Base-by-base conservation (phyloP, 352 stramenopile genomes). In the Globisporangium recalcitrans region DNA sequence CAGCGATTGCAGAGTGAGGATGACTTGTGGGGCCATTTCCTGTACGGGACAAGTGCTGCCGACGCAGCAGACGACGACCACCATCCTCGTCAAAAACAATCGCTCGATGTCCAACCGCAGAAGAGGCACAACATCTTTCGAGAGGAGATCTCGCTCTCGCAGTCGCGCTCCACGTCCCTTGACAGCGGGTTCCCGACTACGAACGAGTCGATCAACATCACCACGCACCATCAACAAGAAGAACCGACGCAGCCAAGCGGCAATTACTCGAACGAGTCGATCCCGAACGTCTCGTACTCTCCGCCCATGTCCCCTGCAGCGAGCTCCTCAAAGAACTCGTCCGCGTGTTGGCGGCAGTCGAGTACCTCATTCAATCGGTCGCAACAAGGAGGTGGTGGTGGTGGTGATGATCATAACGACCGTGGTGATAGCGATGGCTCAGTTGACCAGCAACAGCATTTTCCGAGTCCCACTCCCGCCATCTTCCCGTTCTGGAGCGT, bases 401-500 rank as follows among this genome's bases (percentile, higher is more conserved):
- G 46, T 54, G 38, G 19, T 16, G 40, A 47, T 40, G 42, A 61
- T 27, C n/a, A n/a, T n/a, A n/a, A n/a, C n/a, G n/a, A n/a, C n/a
- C 52, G 4, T 47, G 29, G 47, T 21, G 29, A 38, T 19, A 9
- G 13, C 22, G 29, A 31, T 36, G 22, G 19, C 40, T 29, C 38
- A 4, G 38, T 6, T 46, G 16, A 16, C 4, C n/a, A 36, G 14
- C 27, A 38, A 0, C 40, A 52, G 31, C 42, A 10, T 27, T 26
- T 27, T 26, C 16, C 16, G 7, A 63, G 22, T 27, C 13, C 27
- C 34, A 56, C 10, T 9, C n/a, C 24, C 2, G n/a, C 19, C 3
- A 32, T 26, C 14, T 74, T 88, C 58, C 68, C 80, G 21, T 61
- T 59, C 29, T 86, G 75, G 78, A 79, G 70, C 57, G 24, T 87